Evolutionary conservation across 2,329 filamentous ascomycete species (phyloP), one percentile per base, ranked within the genome.

Genomic region (Claviceps quebecensis): DNA sequence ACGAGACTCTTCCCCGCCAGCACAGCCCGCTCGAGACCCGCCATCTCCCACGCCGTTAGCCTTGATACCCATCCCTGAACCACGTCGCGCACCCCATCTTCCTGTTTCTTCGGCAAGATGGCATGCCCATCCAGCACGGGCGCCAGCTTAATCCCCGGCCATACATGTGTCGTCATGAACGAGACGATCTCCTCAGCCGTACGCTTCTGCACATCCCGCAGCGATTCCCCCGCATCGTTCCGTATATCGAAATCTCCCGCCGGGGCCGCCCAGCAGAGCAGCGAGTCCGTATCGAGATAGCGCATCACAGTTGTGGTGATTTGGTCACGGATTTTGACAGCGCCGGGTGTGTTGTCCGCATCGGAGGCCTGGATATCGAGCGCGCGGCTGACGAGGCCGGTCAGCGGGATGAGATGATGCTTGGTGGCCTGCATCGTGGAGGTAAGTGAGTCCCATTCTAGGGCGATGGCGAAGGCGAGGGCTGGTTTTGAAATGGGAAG

Each of bases 381-480:
- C 0, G 89, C 91, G 45, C 93, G 84, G 56, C 88, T 87, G 22
- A 83, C 74, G 16, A 96, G 78, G 47, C 87, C 89, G 2, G 90
- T 97, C 56, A 98, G 73, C 14, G 93, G 93, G 57, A 96, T 91
- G 47, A 94, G 80, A 69, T 97, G 88, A 53, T 86, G 80, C 65
- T 84, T 87, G 40, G 90, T 77, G 0, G 89, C 87, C 68, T 97
- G 87, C 63, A 90, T 84, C 2, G 86, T 81, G 14, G 86, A 86
- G 23, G 83, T 77, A 54, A 98, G 77, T 47, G 84, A 74, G 65
- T 96, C 90, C 93, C 93, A 98, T 72, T 98, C 93, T 45, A 94
- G 71, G 3, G 91, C 93, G 56, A 98, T 82, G 52, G 87, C 87
- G 45, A 83, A 76, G 23, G 91, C 91, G 40, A 97, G 83, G 61